Evolutionary conservation across 371 early-diverging fungal genomes (phyloP).

Genomic region (Saksenaea vasiformis): DNA sequence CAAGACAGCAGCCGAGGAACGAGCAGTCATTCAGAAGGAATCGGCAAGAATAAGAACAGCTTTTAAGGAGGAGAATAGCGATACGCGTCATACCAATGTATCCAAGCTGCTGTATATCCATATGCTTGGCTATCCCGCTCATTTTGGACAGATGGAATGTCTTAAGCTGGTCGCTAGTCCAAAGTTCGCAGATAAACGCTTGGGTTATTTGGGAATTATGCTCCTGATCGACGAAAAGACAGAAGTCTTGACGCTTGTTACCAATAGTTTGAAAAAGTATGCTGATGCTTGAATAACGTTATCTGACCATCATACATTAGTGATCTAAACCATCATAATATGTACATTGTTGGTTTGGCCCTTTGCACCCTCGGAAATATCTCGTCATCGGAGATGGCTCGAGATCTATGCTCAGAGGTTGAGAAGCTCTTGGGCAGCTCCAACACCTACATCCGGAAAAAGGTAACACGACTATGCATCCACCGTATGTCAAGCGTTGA

Average conservation of each 20-base stretch:
- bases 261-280: constrained; percentile 96
- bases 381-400: constrained; percentile 93
- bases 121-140: constrained; percentile 97
- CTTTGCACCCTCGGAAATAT: constrained; percentile 95
- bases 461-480: constrained; percentile 54
- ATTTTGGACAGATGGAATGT: constrained; percentile 98
- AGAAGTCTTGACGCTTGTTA: constrained; percentile 92
- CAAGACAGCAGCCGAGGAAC: constrained; percentile 98
- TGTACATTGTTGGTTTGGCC: constrained; percentile 95
- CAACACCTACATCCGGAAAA: constrained; percentile 94
- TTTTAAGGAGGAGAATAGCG: constrained; percentile 89
- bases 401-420: constrained; percentile 93
- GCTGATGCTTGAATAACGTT: background rate
- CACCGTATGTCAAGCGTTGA: background rate
- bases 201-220: constrained; percentile 97
- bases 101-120: constrained; percentile 96
- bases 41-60: constrained; percentile 94
- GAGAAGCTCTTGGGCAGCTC: constrained; percentile 90
- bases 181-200: constrained; percentile 91
- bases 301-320: constrained; percentile 37
- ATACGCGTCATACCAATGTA: constrained; percentile 87
- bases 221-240: constrained; percentile 96
- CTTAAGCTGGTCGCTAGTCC: constrained; percentile 94
- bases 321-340: constrained; percentile 93
- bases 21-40: constrained; percentile 95